Conservation (phyloP, 306 rosid species). For the Dicorynia guianensis region DNA sequence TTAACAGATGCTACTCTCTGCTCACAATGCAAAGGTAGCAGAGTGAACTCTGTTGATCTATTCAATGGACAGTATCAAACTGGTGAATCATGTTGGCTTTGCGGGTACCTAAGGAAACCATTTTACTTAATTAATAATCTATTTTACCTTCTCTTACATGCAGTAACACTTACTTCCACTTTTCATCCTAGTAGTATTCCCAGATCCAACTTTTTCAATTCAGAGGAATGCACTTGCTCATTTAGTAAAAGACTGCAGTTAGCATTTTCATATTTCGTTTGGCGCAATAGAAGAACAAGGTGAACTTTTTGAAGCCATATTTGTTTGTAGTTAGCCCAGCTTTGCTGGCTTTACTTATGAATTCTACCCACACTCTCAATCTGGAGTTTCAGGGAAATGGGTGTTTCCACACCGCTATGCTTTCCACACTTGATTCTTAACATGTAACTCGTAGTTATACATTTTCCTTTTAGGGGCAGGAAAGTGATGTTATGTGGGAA, state of each 20-base stretch:
- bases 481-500: slow-evolving; percentile 25
- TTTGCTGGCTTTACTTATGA: background rate
- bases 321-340: background rate
- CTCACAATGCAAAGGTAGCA: slow-evolving; percentile 65
- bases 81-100: slow-evolving; percentile 33
- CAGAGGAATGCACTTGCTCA: too few relatives aligned
- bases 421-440: background rate
- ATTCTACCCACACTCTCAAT: background rate
- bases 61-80: slow-evolving; percentile 27
- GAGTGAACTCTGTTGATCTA: slow-evolving; percentile 51
- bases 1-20: slow-evolving; percentile 60
- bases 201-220: too few relatives aligned
- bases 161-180: too few relatives aligned
- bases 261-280: too few relatives aligned
- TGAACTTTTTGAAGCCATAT: too few relatives aligned
- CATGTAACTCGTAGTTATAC: background rate
- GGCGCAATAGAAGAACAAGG: too few relatives aligned
- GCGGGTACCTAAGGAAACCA: background rate
- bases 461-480: slow-evolving; percentile 1
- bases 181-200: background rate
- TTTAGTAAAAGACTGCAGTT: too few relatives aligned
- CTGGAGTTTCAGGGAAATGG: background rate
- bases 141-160: too few relatives aligned
- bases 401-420: background rate
- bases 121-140: background rate